A percentile compares a stretch with the other conserved stretches of the same genome.
These are phyloP conservation scores for Coemansia sp. DNA, from an alignment of 192 early-diverging fungal genomes.

Conservation along the genomic window DNA sequence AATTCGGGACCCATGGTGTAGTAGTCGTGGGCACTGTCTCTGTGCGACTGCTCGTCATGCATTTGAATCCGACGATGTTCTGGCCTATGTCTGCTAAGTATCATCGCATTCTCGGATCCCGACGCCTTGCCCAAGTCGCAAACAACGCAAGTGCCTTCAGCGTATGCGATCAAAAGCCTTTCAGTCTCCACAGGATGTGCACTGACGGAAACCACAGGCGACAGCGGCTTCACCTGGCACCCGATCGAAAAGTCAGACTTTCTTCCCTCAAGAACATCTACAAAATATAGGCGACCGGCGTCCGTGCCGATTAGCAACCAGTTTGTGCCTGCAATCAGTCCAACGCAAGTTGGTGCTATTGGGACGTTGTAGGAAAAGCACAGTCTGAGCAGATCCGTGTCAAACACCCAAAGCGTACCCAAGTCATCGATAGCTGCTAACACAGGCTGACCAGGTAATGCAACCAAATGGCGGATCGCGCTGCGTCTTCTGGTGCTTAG, in stretches of 20 bases:
- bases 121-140: slow-evolving; percentile 41
- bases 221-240: slow-evolving; percentile 10
- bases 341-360: slow-evolving; percentile 26
- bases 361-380: slow-evolving; percentile 42
- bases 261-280: slow-evolving; percentile 29
- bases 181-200: slow-evolving; percentile 41
- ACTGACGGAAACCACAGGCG: slow-evolving; percentile 28
- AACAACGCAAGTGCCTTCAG: slow-evolving; percentile 30
- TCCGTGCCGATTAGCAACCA: slow-evolving; percentile 48
- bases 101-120: slow-evolving; percentile 21
- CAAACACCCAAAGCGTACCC: slow-evolving; percentile 37
- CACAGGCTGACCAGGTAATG: slow-evolving; percentile 21
- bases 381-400: slow-evolving; percentile 20
- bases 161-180: slow-evolving; percentile 41
- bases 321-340: slow-evolving; percentile 29
- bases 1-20: slow-evolving; percentile 10
- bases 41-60: not conserved
- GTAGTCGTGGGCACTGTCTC: not conserved
- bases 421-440: slow-evolving; percentile 27
- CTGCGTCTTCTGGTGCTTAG: slow-evolving; percentile 5
- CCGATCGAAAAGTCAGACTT: slow-evolving; percentile 50
- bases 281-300: slow-evolving; percentile 50
- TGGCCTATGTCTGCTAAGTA: slow-evolving; percentile 19
- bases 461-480: slow-evolving; percentile 19
- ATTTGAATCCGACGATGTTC: slow-evolving; percentile 19